phyloP scores from a whole-genome alignment of 1,284 basidiomycete species.

The Ganoderma multipileum region DNA sequence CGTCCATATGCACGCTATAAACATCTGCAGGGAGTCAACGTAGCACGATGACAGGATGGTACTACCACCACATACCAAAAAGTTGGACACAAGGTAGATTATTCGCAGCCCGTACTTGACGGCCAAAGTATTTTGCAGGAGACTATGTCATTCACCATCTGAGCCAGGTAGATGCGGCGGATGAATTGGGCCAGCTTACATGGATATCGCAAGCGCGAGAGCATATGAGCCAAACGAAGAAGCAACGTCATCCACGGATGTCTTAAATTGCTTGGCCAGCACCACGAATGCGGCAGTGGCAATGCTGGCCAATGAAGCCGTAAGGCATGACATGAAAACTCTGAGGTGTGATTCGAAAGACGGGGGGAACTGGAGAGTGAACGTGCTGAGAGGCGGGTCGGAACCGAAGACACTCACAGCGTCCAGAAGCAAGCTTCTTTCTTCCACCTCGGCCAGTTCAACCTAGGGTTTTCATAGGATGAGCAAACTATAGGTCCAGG shows the following conservation, averaged over 20 bases:
- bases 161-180: background rate
- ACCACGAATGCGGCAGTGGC: conserved; percentile 49
- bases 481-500: too few species aligned
- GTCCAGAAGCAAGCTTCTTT: conserved; percentile 54
- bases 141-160: conserved; percentile 34
- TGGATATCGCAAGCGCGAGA: conserved; percentile 48
- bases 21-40: conserved; percentile 42
- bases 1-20: conserved; percentile 53
- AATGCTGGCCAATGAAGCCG: conserved; percentile 51
- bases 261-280: conserved; percentile 46
- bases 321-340: conserved; percentile 47
- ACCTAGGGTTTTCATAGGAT: conserved; percentile 28
- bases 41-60: background rate
- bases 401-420: conserved; percentile 36
- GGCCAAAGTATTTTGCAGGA: conserved; percentile 48
- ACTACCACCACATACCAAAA: conserved; percentile 38
- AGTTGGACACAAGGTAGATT: conserved; percentile 49
- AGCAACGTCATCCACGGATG: conserved; percentile 48
- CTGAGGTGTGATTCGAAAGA: conserved; percentile 26
- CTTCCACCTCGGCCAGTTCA: conserved; percentile 55
- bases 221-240: conserved; percentile 49
- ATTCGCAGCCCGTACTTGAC: conserved; percentile 54
- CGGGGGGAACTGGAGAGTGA: too few species aligned
- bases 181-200: conserved; percentile 35
- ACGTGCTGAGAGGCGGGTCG: background rate